A percentile compares a stretch with the other conserved stretches of the same genome.
phyloP scores from a whole-genome alignment of 2,329 filamentous ascomycete species.

The Aureobasidium sp. region DNA sequence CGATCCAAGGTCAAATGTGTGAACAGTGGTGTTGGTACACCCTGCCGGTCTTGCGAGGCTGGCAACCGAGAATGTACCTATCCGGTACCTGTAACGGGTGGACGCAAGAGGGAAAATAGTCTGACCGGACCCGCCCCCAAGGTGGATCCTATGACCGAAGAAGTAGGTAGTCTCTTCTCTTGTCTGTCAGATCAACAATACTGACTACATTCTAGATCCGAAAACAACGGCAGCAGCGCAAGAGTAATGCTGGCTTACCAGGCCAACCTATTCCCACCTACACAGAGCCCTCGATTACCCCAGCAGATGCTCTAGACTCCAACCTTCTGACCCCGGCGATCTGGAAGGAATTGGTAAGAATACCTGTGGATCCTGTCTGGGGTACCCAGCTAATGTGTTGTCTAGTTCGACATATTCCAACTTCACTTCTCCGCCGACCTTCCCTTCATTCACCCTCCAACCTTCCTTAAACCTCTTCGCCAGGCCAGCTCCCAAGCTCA shows the following conservation, averaged over 20 bases:
- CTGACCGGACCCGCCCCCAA: constrained; percentile 9
- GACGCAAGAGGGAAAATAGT: constrained; percentile 19
- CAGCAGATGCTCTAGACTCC: constrained; percentile 52
- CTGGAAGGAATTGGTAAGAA: constrained; percentile 55
- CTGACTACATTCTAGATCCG: not conserved
- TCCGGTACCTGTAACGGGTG: constrained; percentile 45
- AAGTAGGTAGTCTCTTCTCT: not conserved
- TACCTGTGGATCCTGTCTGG: not conserved
- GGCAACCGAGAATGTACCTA: constrained; percentile 67
- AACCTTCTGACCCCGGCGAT: constrained; percentile 56
- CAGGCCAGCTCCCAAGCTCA: constrained; percentile 23
- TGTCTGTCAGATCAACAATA: not conserved
- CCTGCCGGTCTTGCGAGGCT: constrained; percentile 68
- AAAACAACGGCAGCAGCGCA: constrained; percentile 13
- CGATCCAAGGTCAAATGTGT: constrained; percentile 83
- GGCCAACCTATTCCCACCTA: constrained; percentile 9
- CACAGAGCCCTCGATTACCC: not conserved
- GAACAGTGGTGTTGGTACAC: constrained; percentile 64
- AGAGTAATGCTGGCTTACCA: constrained; percentile 15
- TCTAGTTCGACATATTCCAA: constrained; percentile 58
- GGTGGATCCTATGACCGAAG: not conserved
- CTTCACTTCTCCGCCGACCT: constrained; percentile 66
- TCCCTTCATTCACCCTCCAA: constrained; percentile 62
- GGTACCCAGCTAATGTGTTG: constrained; percentile 18
- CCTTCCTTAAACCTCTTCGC: constrained; percentile 47